Base-by-base conservation (phyloP, 768 basidiomycete genomes). In the Panaeolus papilionaceus region DNA sequence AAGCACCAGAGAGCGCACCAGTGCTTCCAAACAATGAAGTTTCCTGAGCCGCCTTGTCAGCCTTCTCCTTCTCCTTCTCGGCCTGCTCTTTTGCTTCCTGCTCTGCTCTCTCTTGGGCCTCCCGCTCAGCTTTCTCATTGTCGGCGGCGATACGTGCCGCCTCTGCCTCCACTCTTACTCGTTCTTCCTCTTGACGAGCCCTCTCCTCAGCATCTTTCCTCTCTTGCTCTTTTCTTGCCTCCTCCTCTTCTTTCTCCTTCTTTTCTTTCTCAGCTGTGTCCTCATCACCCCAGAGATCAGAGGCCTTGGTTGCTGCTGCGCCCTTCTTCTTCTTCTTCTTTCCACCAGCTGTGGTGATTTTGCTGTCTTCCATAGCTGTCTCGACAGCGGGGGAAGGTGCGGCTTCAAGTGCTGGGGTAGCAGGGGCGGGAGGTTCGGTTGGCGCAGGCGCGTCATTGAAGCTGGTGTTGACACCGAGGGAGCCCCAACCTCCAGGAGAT, bases 281-380 rank as follows among this genome's bases (percentile, higher is more conserved):
- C 45, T 72, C 71, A 42, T 66, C 67, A 16, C 64, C 67, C 26
- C 38, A 61, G 33, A 68, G 54, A 58, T 58, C 49, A 26, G 67
- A 68, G 38, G 62, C 66, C 38, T 69, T 62, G 38, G 72, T 67
- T 11, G 63, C 66, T n/a, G 67, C 69, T n/a, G 61, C 66, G 9
- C 58, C 69, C 61, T 75, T 75, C 69, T 73, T 72, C 64, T 76
- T 74, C 64, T 75, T 75, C 68, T 75, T 75, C 69, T 75, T 76
- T 9, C 66, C 70, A 11, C 62, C 58, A 28, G 62, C 64, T 20
- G 69, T 64, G 23, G 69, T 70, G 38, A 66, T 69, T 45, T 70
- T 72, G 45, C 67, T 49, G 11, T 71, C 72, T 16, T 72, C 72
- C 2, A 66, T 51, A 37, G 70, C 63, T 1, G 72, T 66, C 16